phyloP scores from a whole-genome alignment of 371 early-diverging fungal species.

The Basidiobolus meristosporus region DNA sequence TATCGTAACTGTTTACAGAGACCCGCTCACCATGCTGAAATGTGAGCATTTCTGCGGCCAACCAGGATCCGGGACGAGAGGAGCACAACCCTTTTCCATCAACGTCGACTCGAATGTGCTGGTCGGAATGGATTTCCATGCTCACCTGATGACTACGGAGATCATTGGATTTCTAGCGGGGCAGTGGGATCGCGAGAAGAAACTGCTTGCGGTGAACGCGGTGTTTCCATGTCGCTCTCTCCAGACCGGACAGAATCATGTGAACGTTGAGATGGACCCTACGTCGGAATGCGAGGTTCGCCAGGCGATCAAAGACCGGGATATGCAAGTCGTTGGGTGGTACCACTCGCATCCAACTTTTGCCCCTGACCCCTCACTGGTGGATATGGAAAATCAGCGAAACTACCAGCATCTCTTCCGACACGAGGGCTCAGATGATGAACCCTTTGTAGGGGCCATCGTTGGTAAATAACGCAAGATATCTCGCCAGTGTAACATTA shows the following conservation, averaged over 20 bases:
- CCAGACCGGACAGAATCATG: slow-evolving; percentile 42
- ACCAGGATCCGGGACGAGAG: slow-evolving; percentile 38
- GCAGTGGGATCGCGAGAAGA: slow-evolving; percentile 31
- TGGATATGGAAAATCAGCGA: slow-evolving; percentile 66
- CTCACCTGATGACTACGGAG: slow-evolving; percentile 68
- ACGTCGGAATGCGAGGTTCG: slow-evolving; percentile 55
- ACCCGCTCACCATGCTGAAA: slow-evolving; percentile 64
- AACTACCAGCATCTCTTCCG: slow-evolving; percentile 55
- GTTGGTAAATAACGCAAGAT: slow-evolving; percentile 19
- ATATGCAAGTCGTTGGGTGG: slow-evolving; percentile 75
- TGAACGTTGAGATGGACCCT: slow-evolving; percentile 82
- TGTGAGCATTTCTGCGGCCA: slow-evolving; percentile 53
- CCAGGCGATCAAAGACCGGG: slow-evolving; percentile 39
- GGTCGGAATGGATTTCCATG: slow-evolving; percentile 72
- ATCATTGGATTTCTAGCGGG: slow-evolving; percentile 78
- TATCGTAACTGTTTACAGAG: slow-evolving; percentile 13
- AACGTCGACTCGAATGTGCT: slow-evolving; percentile 52
- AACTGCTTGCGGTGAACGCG: slow-evolving; percentile 28
- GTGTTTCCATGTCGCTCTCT: slow-evolving; percentile 59
- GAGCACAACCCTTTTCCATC: slow-evolving; percentile 60
- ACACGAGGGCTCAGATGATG: slow-evolving; percentile 19
- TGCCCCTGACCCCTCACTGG: slow-evolving; percentile 45
- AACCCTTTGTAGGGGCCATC: slow-evolving; percentile 83
- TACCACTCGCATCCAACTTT: slow-evolving; percentile 76
- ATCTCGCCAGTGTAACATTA: too few relatives aligned